These are phyloP conservation scores for Saposhnikovia divaricata DNA, from an alignment of 129 eudicot genomes.

Conservation along the genomic window DNA sequence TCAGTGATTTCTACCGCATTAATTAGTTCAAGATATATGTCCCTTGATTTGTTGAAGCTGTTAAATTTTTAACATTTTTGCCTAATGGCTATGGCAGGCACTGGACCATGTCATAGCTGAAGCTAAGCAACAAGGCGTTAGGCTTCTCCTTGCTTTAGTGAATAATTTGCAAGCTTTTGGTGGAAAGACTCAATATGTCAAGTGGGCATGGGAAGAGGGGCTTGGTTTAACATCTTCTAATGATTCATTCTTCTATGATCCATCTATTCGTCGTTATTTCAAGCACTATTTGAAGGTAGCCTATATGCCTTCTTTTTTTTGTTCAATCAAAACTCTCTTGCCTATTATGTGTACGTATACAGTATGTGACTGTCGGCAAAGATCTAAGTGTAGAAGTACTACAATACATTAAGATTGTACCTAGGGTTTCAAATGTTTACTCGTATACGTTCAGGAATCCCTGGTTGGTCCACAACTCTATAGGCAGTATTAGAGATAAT, in stretches of 20 bases:
- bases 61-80: no score
- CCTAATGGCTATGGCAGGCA: conserved; percentile 34
- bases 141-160: conserved; percentile 77
- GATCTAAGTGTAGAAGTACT: background rate
- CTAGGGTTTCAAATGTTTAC: background rate
- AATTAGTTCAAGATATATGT: background rate
- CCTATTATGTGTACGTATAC: background rate
- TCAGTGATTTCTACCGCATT: background rate
- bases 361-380: no score
- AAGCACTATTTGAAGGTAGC: conserved; percentile 82
- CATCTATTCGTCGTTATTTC: conserved; percentile 75
- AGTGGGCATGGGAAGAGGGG: conserved; percentile 96
- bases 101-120: conserved; percentile 87
- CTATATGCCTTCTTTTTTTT: background rate
- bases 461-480: background rate
- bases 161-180: conserved; percentile 91
- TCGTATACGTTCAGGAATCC: background rate
- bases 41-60: background rate
- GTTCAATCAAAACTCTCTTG: background rate
- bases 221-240: conserved; percentile 73
- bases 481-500: background rate
- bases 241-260: conserved; percentile 88
- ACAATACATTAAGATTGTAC: background rate
- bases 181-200: conserved; percentile 87
- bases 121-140: conserved; percentile 66